Percentiles rank a stretch among this genome's conserved stretches.
These are phyloP conservation scores for Fusarium virguliforme DNA, from an alignment of 2,329 filamentous ascomycete genomes.

Conservation along the genomic window DNA sequence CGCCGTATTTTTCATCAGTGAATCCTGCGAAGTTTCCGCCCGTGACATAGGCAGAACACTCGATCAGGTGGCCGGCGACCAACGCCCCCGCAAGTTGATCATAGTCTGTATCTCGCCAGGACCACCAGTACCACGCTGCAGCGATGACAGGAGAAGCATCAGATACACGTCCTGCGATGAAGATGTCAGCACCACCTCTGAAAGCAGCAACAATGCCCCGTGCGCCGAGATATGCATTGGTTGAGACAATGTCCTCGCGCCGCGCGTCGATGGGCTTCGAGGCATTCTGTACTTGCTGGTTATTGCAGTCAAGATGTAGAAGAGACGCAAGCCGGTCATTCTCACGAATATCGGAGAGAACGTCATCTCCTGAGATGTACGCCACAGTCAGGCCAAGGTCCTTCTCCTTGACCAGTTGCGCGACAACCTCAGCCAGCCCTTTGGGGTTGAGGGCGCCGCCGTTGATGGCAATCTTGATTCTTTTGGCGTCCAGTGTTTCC, in stretches of 20 bases:
- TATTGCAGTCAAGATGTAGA: constrained; percentile 37
- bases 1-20: constrained; percentile 40
- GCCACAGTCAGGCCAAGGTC: constrained; percentile 55
- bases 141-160: constrained; percentile 67
- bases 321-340: neutral
- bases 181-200: constrained; percentile 59
- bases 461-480: constrained; percentile 71
- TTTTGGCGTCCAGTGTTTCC: constrained; percentile 59
- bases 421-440: constrained; percentile 61
- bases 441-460: constrained; percentile 71
- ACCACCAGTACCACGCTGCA: constrained; percentile 68
- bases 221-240: constrained; percentile 68
- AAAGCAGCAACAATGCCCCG: constrained; percentile 60
- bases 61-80: constrained; percentile 65
- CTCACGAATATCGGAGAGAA: constrained; percentile 45
- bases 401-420: constrained; percentile 45
- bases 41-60: constrained; percentile 67
- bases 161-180: constrained; percentile 62
- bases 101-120: constrained; percentile 63
- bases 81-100: constrained; percentile 64
- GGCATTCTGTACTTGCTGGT: neutral
- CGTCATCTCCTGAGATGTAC: constrained; percentile 59
- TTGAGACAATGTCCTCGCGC: constrained; percentile 46
- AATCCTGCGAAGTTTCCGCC: constrained; percentile 67
- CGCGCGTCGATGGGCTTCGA: constrained; percentile 16